phyloP scores from a whole-genome alignment of 2,329 filamentous ascomycete genomes.

The Trichoderma harzianum region DNA sequence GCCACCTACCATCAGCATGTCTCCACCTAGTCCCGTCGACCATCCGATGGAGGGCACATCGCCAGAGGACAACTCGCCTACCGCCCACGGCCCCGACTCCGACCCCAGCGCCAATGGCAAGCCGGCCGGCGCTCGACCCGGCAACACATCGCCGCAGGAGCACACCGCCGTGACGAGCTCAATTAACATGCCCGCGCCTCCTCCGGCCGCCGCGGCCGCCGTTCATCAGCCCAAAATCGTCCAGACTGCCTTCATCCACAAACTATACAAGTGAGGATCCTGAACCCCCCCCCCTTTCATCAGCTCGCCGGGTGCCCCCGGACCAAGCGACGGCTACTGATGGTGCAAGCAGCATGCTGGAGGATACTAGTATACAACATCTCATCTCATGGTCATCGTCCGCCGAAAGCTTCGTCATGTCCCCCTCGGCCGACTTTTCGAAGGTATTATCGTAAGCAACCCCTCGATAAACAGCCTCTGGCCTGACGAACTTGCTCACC shows the following conservation, averaged over 20 bases:
- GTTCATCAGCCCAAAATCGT: constrained; percentile 96
- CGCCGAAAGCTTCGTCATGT: constrained; percentile 98
- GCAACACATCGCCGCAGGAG: constrained; percentile 40
- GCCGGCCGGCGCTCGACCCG: constrained; percentile 34
- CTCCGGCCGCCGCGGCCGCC: constrained; percentile 61
- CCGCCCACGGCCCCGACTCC: constrained; percentile 45
- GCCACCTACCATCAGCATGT: constrained; percentile 56
- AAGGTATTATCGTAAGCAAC: constrained; percentile 88
- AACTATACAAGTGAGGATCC: constrained; percentile 83
- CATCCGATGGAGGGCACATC: constrained; percentile 62
- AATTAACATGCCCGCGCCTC: constrained; percentile 49
- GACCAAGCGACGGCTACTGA: not conserved
- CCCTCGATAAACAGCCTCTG: not conserved
- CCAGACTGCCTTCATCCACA: constrained; percentile 98
- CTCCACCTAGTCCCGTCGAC: constrained; percentile 54
- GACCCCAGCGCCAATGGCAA: constrained; percentile 41
- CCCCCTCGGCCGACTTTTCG: constrained; percentile 92
- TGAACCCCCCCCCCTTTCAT: not conserved
- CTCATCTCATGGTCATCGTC: constrained; percentile 93
- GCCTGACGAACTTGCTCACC: not conserved
- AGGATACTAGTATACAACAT: constrained; percentile 88
- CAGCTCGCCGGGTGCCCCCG: not conserved
- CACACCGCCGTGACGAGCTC: constrained; percentile 29
- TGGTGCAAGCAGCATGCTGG: constrained; percentile 61
- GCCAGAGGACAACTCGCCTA: constrained; percentile 44